A percentile compares a stretch with the other conserved stretches of the same genome.
Evolutionary conservation across 352 stramenopile genomes (phyloP).

Genomic region (Globisporangium cederbergense): DNA sequence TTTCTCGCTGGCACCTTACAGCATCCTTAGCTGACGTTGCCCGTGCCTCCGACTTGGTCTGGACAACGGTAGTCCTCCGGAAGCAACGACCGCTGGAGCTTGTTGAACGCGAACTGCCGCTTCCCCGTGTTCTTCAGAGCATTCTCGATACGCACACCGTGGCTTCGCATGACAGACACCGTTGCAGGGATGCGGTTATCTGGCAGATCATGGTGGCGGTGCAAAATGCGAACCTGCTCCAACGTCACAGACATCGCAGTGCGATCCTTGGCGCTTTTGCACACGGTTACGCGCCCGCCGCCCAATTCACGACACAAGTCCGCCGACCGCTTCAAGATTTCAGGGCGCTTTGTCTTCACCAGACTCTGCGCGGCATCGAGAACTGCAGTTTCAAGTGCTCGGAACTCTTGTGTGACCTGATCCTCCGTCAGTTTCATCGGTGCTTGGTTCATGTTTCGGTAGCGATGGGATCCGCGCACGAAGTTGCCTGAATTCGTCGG

Average conservation of each 20-base stretch:
- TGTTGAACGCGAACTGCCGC: constrained; percentile 87
- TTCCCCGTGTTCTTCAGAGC: constrained; percentile 89
- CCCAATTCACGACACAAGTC: constrained; percentile 85
- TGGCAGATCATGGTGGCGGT: constrained; percentile 79
- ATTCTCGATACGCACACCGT: constrained; percentile 87
- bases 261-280: constrained; percentile 97
- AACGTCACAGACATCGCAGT: constrained; percentile 98
- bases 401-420: constrained; percentile 66
- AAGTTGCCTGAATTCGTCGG: constrained; percentile 31
- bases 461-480: constrained; percentile 32
- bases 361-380: constrained; percentile 78
- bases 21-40: constrained; percentile 71
- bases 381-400: constrained; percentile 56
- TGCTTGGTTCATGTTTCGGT: constrained; percentile 50
- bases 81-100: constrained; percentile 82
- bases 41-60: constrained; percentile 76
- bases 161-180: constrained; percentile 84
- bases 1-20: not conserved
- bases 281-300: constrained; percentile 92
- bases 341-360: constrained; percentile 83
- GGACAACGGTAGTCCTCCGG: constrained; percentile 85
- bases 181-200: constrained; percentile 70
- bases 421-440: constrained; percentile 65
- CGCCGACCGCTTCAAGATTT: constrained; percentile 80
- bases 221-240: constrained; percentile 90